A percentile compares a stretch with the other conserved stretches of the same genome.
These are phyloP conservation scores for Elaeagnus macrophylla DNA, from an alignment of 306 rosid genomes.

Conservation along the genomic window DNA sequence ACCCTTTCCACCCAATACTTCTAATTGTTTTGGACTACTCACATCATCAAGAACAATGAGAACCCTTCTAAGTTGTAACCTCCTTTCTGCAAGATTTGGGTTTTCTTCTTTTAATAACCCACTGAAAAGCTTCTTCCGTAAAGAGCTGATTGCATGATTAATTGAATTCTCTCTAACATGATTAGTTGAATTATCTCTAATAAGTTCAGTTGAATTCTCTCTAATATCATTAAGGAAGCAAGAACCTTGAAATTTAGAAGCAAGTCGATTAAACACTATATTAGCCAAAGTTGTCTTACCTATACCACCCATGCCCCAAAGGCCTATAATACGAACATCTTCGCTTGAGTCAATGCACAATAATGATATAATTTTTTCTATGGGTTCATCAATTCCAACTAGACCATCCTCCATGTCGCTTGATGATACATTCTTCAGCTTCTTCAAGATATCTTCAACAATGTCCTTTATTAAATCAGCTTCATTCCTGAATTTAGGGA, in stretches of 20 bases:
- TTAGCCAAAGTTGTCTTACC: constrained; percentile 5
- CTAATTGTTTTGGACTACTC: constrained; percentile 3
- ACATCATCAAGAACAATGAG: constrained; percentile 16
- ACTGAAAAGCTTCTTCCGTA: not conserved
- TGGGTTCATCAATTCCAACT: constrained; percentile 6
- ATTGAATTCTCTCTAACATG: not conserved
- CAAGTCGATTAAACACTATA: not conserved
- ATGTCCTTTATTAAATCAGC: not conserved
- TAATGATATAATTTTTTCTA: not conserved
- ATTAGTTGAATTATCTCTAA: not conserved
- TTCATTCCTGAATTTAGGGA: not conserved
- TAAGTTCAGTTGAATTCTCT: not conserved
- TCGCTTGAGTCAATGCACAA: constrained; percentile 4
- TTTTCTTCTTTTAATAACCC: not conserved
- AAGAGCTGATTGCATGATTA: not conserved
- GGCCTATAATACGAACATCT: constrained; percentile 2
- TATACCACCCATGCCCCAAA: constrained; percentile 19
- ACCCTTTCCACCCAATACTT: not conserved
- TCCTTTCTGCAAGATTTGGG: not conserved
- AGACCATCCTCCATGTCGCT: not conserved
- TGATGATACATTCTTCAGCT: not conserved
- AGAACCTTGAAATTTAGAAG: not conserved
- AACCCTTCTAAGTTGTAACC: not conserved
- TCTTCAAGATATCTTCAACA: not conserved
- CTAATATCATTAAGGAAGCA: constrained; percentile 3